These are phyloP conservation scores for Neonectria neomacrospora DNA, from an alignment of 2,329 filamentous ascomycete genomes.

Conservation along the genomic window DNA sequence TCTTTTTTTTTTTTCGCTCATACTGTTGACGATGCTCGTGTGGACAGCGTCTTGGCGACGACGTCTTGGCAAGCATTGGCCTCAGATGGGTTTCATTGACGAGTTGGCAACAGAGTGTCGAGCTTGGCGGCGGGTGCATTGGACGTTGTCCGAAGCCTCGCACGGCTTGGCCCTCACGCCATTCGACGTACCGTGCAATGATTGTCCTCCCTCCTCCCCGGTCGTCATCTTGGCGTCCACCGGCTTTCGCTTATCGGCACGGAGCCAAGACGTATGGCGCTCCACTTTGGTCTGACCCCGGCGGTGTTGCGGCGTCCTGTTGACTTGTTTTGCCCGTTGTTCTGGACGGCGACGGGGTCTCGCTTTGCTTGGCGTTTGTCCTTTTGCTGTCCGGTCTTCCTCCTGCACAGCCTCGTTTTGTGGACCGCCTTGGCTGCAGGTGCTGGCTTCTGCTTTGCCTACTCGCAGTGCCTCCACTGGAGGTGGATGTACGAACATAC, in stretches of 20 bases:
- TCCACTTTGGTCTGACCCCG: conserved; percentile 15
- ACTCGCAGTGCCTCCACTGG: not conserved
- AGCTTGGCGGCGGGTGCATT: conserved; percentile 1
- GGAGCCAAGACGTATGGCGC: conserved; percentile 33
- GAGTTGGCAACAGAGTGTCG: not conserved
- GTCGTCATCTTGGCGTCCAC: conserved; percentile 11
- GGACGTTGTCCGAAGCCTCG: not conserved
- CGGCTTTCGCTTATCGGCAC: conserved; percentile 43
- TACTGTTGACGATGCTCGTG: not conserved
- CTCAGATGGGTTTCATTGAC: not conserved
- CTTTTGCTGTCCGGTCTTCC: not conserved
- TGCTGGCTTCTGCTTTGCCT: not conserved
- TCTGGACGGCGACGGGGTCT: not conserved
- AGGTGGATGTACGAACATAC: not conserved
- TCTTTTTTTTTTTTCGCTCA: not conserved
- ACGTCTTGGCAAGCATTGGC: conserved; percentile 9
- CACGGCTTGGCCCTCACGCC: conserved; percentile 6
- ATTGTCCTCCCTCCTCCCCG: not conserved
- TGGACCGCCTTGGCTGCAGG: conserved; percentile 1
- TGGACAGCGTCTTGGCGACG: conserved; percentile 7
- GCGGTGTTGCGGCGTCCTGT: not conserved
- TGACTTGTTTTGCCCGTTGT: not conserved
- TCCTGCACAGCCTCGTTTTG: not conserved
- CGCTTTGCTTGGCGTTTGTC: not conserved
- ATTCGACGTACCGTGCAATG: not conserved